Base-by-base conservation (phyloP, 768 basidiomycete species). In the Boletus patriciae region DNA sequence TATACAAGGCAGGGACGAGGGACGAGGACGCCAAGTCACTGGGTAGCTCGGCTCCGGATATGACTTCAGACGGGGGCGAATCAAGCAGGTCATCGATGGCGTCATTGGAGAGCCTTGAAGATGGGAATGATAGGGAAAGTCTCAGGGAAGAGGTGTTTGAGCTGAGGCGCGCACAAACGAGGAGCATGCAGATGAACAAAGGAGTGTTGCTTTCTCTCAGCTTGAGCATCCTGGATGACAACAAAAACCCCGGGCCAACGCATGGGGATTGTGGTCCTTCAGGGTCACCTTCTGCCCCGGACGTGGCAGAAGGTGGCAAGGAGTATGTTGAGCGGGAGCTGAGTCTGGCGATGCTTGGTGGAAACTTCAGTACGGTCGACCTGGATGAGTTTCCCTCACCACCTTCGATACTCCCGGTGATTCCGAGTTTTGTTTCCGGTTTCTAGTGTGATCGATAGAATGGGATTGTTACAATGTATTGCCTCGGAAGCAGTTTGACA, bases 101-200 rank as follows among this genome's bases (percentile, higher is more conserved):
- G 36, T 70, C 70, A 23, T 57, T 73, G 29, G 58, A 65, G 46
- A 70, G 70, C 50, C 46, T 59, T 3, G 62, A 59, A 33, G 52
- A 45, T 15, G 55, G 47, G 23, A 41, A 57, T 11, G 64, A 63
- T 9, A 51, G 40, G 38, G 59, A 55, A 37, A 63, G 70, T 23
- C 47, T 61, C 21, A 44, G 62, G 19, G 73, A 72, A n/a, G 73
- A 69, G 50, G 67, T 66, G 2, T 80, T 78, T 59, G 80, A 82
- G 57, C 70, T 81, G 44, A 74, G 73, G 59, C 74, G 78, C 13
- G 81, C 73, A 3, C 80, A 78, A 46, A 76, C 79, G 46, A 77
- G 74, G 63, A 83, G 80, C 57, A 70, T 83, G 64, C 78, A 80
- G 62, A 70, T 81, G 57, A 78, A 80, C 67, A 76, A 74, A 64